These are phyloP conservation scores for Zarea fungicola DNA, from an alignment of 2,329 filamentous ascomycete genomes.

Conservation along the genomic window DNA sequence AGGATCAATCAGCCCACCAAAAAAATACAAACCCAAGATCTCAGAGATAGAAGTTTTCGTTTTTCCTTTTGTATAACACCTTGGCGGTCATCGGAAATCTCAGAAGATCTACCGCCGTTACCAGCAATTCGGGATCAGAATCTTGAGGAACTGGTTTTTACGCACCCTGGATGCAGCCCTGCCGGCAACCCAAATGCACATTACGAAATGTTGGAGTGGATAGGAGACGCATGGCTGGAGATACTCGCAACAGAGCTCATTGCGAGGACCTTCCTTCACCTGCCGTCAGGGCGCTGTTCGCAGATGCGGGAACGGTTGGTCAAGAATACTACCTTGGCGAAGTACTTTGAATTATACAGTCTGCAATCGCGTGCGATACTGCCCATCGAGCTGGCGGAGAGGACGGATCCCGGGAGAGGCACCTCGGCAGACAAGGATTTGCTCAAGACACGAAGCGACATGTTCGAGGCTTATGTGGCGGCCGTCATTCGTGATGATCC, in stretches of 20 bases:
- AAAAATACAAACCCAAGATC: slow-evolving; percentile 4
- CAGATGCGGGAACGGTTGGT: slow-evolving; percentile 75
- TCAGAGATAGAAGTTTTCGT: not conserved
- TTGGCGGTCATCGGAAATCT: slow-evolving; percentile 48
- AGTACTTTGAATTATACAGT: slow-evolving; percentile 65
- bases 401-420: slow-evolving; percentile 20
- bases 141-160: slow-evolving; percentile 61
- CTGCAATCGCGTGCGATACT: slow-evolving; percentile 61
- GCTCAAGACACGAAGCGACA: slow-evolving; percentile 73
- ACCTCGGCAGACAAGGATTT: slow-evolving; percentile 45
- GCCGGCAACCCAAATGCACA: slow-evolving; percentile 34
- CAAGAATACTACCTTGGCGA: slow-evolving; percentile 71
- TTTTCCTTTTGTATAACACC: slow-evolving; percentile 14
- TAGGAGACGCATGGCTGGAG: slow-evolving; percentile 84
- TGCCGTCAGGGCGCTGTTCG: slow-evolving; percentile 63
- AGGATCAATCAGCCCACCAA: not conserved
- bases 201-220: slow-evolving; percentile 83
- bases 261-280: slow-evolving; percentile 61
- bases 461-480: slow-evolving; percentile 88
- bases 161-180: slow-evolving; percentile 56
- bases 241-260: slow-evolving; percentile 71
- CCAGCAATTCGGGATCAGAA: slow-evolving; percentile 55
- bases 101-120: slow-evolving; percentile 47
- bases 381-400: slow-evolving; percentile 38
- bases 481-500: slow-evolving; percentile 67